Evolutionary conservation across 1,139 yeast genomes (phyloP), one percentile per base, ranked within the genome.

Genomic region (Kluyveromyces sp.): DNA sequence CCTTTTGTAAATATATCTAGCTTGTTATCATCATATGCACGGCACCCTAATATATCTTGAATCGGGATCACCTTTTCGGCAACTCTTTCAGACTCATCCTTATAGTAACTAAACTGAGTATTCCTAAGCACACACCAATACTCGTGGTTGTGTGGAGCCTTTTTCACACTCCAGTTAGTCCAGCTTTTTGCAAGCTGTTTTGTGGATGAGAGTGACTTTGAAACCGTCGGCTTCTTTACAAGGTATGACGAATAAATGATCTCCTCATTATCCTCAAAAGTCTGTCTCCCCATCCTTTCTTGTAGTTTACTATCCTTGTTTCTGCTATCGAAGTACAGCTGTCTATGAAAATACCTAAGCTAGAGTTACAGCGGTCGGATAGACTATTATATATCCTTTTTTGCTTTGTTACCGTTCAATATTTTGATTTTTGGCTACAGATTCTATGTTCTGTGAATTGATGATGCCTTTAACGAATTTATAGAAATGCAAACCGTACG

Each of bases 111-210:
- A 35, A 80, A 65, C 56, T 78, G 84, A 43, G 73, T 68, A 25
- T 68, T 67, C 36, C 86, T 65, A n/a, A 80, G 64, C 2, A 78
- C 82, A 52, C 78, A 76, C 86, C 86, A 80, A 38, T 50, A 55
- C 25, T 37, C 39, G 28, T 50, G 50, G 26, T 38, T 45, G 27
- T 37, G 25, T 37, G 41, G 41, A 34, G 45, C 35, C 27, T 41
- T 41, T 28, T 41, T 41, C 26, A 41, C 38, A 4, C 39, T 34
- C 43, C 43, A 41, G 15, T 28, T 41, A 8, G 39, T 35, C 43
- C 43, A 41, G 33, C n/a, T 41, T 15, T 26, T 34, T 6, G 43
- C 43, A n/a, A 41, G 25, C 25, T 41, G 28, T 10, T 41, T 41
- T 27, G 37, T 41, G 7, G 43, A 41, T 27, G 43, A 41, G 4